These are phyloP conservation scores for Zalerion maritima DNA, from an alignment of 495 filamentous ascomycete species.

Conservation along the genomic window DNA sequence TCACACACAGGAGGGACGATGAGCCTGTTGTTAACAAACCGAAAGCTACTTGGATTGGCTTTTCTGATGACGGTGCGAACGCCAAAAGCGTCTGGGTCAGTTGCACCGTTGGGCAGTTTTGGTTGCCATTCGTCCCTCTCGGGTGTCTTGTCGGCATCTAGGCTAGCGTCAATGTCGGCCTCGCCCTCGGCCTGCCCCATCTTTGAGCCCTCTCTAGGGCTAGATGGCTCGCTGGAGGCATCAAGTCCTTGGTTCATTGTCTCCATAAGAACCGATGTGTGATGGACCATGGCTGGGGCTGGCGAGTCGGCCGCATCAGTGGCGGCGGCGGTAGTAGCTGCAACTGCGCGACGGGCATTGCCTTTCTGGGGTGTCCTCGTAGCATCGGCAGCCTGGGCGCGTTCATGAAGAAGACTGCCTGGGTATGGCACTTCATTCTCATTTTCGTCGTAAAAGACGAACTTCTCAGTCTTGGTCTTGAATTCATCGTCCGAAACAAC, in stretches of 20 bases:
- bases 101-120: conserved; percentile 21
- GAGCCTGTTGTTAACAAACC: conserved; percentile 32
- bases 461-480: no score
- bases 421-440: conserved; percentile 21
- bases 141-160: conserved; percentile 7
- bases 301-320: no score
- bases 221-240: conserved; percentile 15
- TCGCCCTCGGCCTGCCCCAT: conserved; percentile 28
- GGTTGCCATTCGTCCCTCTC: conserved; percentile 15
- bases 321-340: no score
- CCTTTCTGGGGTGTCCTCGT: no score
- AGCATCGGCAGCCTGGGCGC: no score
- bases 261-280: no score
- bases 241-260: no score
- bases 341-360: no score
- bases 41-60: no score
- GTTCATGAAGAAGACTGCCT: conserved; percentile 13
- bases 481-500: conserved; percentile 17
- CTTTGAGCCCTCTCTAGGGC: no score
- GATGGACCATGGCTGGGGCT: no score
- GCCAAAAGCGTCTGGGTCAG: conserved; percentile 25
- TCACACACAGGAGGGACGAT: conserved; percentile 24
- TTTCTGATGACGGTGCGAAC: conserved; percentile 23
- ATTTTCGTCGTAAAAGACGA: conserved; percentile 14
- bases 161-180: conserved; percentile 14